Conservation (phyloP, 345 rosid species). For the Euclidium syriacum region DNA sequence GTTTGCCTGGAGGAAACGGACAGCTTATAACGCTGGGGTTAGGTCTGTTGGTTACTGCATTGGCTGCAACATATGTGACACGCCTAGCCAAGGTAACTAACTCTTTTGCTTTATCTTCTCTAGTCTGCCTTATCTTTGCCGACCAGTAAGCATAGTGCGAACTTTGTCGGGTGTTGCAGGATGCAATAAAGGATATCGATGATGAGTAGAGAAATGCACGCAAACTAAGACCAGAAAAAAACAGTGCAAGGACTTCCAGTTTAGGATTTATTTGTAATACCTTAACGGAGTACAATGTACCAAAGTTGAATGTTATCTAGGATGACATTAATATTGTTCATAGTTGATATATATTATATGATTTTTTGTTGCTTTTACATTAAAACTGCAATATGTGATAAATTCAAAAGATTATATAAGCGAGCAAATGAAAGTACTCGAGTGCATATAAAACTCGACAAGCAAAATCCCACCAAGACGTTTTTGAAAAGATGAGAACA, state of each 20-base stretch:
- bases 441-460: background rate
- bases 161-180: slow-evolving; percentile 35
- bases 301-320: slow-evolving; percentile 7
- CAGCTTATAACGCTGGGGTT: slow-evolving; percentile 77
- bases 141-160: background rate
- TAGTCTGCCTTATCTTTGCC: background rate
- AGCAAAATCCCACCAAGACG: slow-evolving; percentile 13
- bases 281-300: background rate
- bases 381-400: background rate
- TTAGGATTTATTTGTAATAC: slow-evolving; percentile 19
- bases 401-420: background rate
- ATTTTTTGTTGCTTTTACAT: background rate
- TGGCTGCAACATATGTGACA: slow-evolving; percentile 85
- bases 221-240: background rate
- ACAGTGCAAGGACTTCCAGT: background rate
- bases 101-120: background rate
- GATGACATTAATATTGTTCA: slow-evolving; percentile 13
- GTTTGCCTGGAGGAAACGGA: slow-evolving; percentile 66
- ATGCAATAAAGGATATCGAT: slow-evolving; percentile 59
- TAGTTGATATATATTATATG: slow-evolving; percentile 4
- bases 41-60: slow-evolving; percentile 74
- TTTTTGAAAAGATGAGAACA: slow-evolving; percentile 5
- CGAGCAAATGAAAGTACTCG: slow-evolving; percentile 5
- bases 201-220: slow-evolving; percentile 35
- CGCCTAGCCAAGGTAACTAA: slow-evolving; percentile 76